These are phyloP conservation scores for Voacanga thouarsii DNA, from an alignment of 257 asterid genomes.

Conservation along the genomic window DNA sequence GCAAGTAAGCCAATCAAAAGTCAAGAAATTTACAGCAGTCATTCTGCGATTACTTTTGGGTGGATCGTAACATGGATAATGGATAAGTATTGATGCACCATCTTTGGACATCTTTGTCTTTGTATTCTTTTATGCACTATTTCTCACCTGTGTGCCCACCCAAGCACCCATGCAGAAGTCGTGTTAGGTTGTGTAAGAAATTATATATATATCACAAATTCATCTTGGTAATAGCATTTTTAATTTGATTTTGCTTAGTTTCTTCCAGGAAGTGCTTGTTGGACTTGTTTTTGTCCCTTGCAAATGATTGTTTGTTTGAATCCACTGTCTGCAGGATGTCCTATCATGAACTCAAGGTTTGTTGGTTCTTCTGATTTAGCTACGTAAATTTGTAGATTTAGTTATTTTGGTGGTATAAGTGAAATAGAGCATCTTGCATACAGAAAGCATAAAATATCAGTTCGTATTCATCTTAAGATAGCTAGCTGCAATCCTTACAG, in stretches of 20 bases:
- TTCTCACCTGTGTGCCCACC: neutral
- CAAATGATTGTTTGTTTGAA: slow-evolving; percentile 27
- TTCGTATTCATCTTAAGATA: neutral
- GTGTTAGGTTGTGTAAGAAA: neutral
- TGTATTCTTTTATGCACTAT: neutral
- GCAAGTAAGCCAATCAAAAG: slow-evolving; percentile 58
- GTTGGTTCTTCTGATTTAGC: slow-evolving; percentile 11
- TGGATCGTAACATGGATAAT: neutral
- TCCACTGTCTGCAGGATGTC: slow-evolving; percentile 32
- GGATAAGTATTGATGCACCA: neutral
- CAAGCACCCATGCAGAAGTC: neutral
- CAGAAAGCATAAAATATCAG: neutral
- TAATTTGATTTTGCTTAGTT: neutral
- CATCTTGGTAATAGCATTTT: neutral
- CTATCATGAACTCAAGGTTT: slow-evolving; percentile 76
- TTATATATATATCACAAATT: neutral
- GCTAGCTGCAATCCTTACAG: neutral
- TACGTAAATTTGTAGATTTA: neutral
- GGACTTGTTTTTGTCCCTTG: slow-evolving; percentile 47
- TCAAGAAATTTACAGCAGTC: slow-evolving; percentile 5
- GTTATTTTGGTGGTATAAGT: neutral
- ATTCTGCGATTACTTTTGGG: slow-evolving; percentile 1
- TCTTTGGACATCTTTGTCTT: slow-evolving; percentile 9
- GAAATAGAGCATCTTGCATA: neutral
- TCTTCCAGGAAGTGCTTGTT: slow-evolving; percentile 61